Conservation (phyloP, 2,329 filamentous ascomycete species). For the Westerdykella aurantiaca region DNA sequence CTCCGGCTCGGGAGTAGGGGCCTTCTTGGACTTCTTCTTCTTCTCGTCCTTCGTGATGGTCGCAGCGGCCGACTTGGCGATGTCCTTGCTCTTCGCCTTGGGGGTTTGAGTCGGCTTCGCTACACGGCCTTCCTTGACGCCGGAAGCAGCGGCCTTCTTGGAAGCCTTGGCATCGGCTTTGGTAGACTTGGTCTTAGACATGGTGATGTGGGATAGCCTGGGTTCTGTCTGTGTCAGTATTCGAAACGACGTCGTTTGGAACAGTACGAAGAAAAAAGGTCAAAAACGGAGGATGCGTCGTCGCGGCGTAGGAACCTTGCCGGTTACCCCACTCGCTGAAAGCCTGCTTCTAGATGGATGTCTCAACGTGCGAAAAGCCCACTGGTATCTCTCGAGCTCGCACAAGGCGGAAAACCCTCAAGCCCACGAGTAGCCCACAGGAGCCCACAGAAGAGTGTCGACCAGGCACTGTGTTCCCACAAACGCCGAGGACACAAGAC, state of each 20-base stretch:
- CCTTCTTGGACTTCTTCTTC: slow-evolving; percentile 49
- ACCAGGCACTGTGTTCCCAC: slow-evolving; percentile 50
- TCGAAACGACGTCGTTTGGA: slow-evolving; percentile 2
- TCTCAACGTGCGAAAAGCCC: slow-evolving; percentile 41
- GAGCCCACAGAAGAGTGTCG: slow-evolving; percentile 42
- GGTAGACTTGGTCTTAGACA: slow-evolving; percentile 35
- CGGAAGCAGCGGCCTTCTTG: slow-evolving; percentile 52
- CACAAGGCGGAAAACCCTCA: slow-evolving; percentile 37
- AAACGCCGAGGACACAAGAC: slow-evolving; percentile 45
- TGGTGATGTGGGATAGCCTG: slow-evolving; percentile 15
- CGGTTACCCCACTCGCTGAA: slow-evolving; percentile 19
- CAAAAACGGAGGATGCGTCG: slow-evolving; percentile 15
- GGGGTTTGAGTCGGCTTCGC: slow-evolving; percentile 61
- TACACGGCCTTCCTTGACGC: slow-evolving; percentile 61
- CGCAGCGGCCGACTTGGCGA: slow-evolving; percentile 50
- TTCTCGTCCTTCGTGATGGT: slow-evolving; percentile 41
- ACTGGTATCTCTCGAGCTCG: slow-evolving; percentile 39
- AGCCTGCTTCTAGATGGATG: slow-evolving; percentile 34
- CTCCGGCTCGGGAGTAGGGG: slow-evolving; percentile 44
- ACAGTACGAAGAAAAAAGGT: slow-evolving; percentile 11
- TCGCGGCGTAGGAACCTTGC: slow-evolving; percentile 11
- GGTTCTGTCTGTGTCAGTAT: slow-evolving; percentile 27
- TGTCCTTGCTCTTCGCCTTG: slow-evolving; percentile 62
- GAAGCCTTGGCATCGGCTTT: slow-evolving; percentile 22
- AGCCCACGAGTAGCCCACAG: slow-evolving; percentile 43